Conservation (phyloP, 2,329 filamentous ascomycete genomes). For the Parastagonospora avenae region DNA sequence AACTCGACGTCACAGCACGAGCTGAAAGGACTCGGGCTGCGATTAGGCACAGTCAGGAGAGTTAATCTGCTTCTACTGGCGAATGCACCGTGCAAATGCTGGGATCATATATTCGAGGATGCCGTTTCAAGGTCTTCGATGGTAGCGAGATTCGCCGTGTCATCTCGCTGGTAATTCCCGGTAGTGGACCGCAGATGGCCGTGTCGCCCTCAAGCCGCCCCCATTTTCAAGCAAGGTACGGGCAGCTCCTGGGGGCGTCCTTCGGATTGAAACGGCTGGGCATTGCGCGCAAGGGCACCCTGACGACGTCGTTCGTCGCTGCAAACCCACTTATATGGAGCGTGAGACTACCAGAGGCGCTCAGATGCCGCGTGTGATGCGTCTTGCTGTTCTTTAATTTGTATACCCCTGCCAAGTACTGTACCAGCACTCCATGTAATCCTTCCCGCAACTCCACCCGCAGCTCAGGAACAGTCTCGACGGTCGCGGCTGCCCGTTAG, state of each 20-base stretch:
- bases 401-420: constrained; percentile 27
- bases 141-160: constrained; percentile 17
- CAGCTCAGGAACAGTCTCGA: constrained; percentile 5
- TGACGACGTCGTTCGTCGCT: constrained; percentile 17
- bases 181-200: too few species aligned
- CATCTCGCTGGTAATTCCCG: constrained; percentile 2
- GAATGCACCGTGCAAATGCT: not conserved
- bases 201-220: constrained; percentile 17
- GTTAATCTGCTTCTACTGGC: constrained; percentile 1
- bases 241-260: constrained; percentile 29
- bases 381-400: constrained; percentile 23
- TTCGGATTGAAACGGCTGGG: constrained; percentile 17
- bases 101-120: constrained; percentile 7
- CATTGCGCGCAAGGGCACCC: constrained; percentile 13
- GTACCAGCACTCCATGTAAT: constrained; percentile 15
- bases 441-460: constrained; percentile 13
- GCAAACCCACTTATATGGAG: constrained; percentile 11
- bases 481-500: not conserved
- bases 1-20: constrained; percentile 19
- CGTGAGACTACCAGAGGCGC: constrained; percentile 3
- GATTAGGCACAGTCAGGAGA: not conserved
- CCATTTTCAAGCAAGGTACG: constrained; percentile 24
- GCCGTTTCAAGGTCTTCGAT: constrained; percentile 15
- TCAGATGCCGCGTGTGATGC: constrained; percentile 8
- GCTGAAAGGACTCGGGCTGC: not conserved